These are phyloP conservation scores for Thermoascus crustaceus DNA, from an alignment of 2,329 filamentous ascomycete genomes.

Conservation along the genomic window DNA sequence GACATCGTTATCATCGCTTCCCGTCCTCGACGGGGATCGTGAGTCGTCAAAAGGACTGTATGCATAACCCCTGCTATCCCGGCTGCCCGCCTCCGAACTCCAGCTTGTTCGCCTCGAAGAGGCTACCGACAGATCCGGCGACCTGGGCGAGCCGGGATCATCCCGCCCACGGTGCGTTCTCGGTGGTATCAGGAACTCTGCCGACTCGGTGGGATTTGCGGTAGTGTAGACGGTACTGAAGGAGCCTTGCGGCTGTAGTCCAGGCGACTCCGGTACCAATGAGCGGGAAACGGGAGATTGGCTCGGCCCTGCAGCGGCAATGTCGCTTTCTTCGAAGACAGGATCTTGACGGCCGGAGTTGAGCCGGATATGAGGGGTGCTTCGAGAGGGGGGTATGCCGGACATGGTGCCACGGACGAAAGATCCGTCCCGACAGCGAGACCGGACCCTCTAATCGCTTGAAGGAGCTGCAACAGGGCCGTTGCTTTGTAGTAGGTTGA, in stretches of 20 bases:
- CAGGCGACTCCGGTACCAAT: constrained; percentile 14
- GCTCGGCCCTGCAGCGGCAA: constrained; percentile 19
- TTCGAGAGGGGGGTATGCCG: constrained; percentile 8
- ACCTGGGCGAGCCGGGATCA: constrained; percentile 40
- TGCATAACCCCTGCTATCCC: constrained; percentile 43
- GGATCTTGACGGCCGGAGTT: constrained; percentile 54
- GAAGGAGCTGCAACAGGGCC: too few relatives aligned
- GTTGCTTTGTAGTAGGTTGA: too few relatives aligned
- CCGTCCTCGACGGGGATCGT: constrained; percentile 49
- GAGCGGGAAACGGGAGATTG: constrained; percentile 16
- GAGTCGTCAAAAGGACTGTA: constrained; percentile 55
- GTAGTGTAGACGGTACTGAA: constrained; percentile 39
- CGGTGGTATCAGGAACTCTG: constrained; percentile 33
- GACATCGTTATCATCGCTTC: constrained; percentile 57
- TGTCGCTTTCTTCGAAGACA: constrained; percentile 34
- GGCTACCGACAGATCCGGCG: constrained; percentile 42
- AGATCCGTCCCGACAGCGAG: too few relatives aligned
- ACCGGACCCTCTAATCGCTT: too few relatives aligned
- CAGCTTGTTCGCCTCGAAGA: constrained; percentile 58
- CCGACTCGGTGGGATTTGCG: constrained; percentile 42
- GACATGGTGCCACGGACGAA: neutral
- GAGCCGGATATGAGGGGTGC: constrained; percentile 53
- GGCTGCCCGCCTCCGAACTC: constrained; percentile 51
- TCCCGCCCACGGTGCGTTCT: constrained; percentile 45
- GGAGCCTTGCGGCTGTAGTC: too few relatives aligned